Evolutionary conservation across 2,329 filamentous ascomycete genomes (phyloP).

Genomic region (Penicillium sp.): DNA sequence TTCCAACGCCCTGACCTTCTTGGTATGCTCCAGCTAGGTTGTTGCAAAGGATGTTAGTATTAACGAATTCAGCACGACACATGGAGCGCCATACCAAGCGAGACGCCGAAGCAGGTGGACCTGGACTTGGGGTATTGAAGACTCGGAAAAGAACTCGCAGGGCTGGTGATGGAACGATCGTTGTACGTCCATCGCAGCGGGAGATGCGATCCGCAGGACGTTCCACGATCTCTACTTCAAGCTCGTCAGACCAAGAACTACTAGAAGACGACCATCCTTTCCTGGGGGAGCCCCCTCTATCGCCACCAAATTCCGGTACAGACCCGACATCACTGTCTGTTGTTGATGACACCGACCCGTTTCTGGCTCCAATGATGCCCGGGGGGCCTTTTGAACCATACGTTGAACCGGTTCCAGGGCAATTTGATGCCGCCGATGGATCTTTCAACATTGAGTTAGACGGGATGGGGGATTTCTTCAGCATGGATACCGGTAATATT

Average conservation of each 20-base stretch:
- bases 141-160: slow-evolving; percentile 57
- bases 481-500: slow-evolving; percentile 57
- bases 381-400: slow-evolving; percentile 37
- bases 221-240: slow-evolving; percentile 11
- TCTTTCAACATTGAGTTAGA: slow-evolving; percentile 30
- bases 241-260: slow-evolving; percentile 14
- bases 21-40: slow-evolving; percentile 45
- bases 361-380: slow-evolving; percentile 37
- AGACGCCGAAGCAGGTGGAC: slow-evolving; percentile 56
- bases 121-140: slow-evolving; percentile 52
- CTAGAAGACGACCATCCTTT: slow-evolving; percentile 16
- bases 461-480: slow-evolving; percentile 57
- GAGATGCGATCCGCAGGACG: slow-evolving; percentile 19
- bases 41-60: background rate
- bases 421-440: slow-evolving; percentile 40
- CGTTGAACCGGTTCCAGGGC: slow-evolving; percentile 37
- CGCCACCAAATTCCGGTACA: slow-evolving; percentile 32
- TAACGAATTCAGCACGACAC: slow-evolving; percentile 56
- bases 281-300: slow-evolving; percentile 28
- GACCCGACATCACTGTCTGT: slow-evolving; percentile 28
- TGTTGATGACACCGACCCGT: slow-evolving; percentile 31
- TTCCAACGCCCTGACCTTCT: slow-evolving; percentile 65
- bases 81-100: slow-evolving; percentile 58
- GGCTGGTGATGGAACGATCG: slow-evolving; percentile 52
- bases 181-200: slow-evolving; percentile 42